Percentiles rank a stretch among this genome's conserved stretches.
Conservation (phyloP, 1,139 yeast genomes). For the Diutina rugosa region DNA sequence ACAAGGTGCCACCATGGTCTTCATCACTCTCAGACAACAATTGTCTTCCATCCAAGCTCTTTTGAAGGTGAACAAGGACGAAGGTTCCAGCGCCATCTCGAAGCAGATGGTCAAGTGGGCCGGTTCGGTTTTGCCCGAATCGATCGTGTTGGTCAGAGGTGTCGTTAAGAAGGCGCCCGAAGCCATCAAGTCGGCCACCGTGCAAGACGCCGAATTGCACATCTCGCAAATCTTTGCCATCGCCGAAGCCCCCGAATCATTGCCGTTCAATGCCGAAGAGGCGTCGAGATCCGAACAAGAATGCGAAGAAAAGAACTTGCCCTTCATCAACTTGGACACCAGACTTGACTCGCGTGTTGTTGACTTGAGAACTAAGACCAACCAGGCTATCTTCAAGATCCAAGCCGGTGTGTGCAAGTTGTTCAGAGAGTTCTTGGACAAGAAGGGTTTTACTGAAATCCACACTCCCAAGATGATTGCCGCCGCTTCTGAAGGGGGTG, state of each 20-base stretch:
- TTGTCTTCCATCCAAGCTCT: slow-evolving; percentile 75
- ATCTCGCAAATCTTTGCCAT: slow-evolving; percentile 63
- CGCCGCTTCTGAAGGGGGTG: slow-evolving; percentile 96
- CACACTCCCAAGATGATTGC: slow-evolving; percentile 95
- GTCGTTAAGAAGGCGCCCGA: slow-evolving; percentile 73
- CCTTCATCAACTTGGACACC: slow-evolving; percentile 91
- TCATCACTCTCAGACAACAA: slow-evolving; percentile 87
- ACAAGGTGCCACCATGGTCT: slow-evolving; percentile 92
- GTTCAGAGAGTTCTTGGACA: slow-evolving; percentile 75
- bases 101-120: slow-evolving; percentile 98
- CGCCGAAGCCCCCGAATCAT: slow-evolving; percentile 81
- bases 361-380: slow-evolving; percentile 91
- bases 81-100: slow-evolving; percentile 33
- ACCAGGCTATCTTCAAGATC: slow-evolving; percentile 92
- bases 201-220: slow-evolving; percentile 80
- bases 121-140: slow-evolving; percentile 71
- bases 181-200: slow-evolving; percentile 79
- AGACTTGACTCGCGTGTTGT: slow-evolving; percentile 90
- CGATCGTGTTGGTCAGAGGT: slow-evolving; percentile 88
- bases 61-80: slow-evolving; percentile 36
- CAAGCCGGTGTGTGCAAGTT: slow-evolving; percentile 81
- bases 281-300: slow-evolving; percentile 92
- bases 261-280: slow-evolving; percentile 92
- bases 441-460: slow-evolving; percentile 68
- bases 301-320: slow-evolving; percentile 85